Conservation (phyloP, 2,329 filamentous ascomycete genomes). For the Aspergillus clavatus region DNA sequence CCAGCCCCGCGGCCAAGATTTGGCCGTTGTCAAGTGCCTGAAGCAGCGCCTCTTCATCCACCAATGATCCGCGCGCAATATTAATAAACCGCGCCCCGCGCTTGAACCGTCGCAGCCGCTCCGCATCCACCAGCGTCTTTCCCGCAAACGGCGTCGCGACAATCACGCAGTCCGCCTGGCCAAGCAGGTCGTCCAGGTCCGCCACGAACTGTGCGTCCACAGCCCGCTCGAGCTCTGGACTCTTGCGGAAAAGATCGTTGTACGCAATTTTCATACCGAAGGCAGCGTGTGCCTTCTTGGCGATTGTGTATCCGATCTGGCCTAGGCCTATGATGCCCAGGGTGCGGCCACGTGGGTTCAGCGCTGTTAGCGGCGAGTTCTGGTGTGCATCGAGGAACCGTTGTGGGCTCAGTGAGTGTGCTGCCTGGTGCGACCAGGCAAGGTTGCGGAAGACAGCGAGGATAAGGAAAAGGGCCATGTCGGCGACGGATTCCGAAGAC, state of each 20-base stretch:
- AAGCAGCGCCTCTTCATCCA: conserved; percentile 48
- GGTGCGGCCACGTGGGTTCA: conserved; percentile 57
- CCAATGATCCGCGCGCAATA: conserved; percentile 47
- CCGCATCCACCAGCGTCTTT: conserved; percentile 40
- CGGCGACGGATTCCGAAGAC: conserved; percentile 67
- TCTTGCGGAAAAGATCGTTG: conserved; percentile 45
- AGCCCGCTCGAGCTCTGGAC: conserved; percentile 33
- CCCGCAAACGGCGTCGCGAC: conserved; percentile 44
- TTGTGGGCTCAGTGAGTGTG: conserved; percentile 41
- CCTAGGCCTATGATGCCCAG: conserved; percentile 68
- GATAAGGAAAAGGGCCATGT: conserved; percentile 65
- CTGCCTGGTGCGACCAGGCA: conserved; percentile 58
- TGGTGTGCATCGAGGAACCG: conserved; percentile 57
- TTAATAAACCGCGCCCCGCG: conserved; percentile 47
- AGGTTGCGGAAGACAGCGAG: conserved; percentile 66
- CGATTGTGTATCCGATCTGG: conserved; percentile 60
- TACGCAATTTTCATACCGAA: conserved; percentile 65
- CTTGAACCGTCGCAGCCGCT: conserved; percentile 46
- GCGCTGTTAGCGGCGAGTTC: conserved; percentile 54
- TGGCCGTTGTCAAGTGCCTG: conserved; percentile 46
- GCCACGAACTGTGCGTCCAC: conserved; percentile 40
- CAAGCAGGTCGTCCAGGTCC: conserved; percentile 42
- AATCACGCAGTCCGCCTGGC: conserved; percentile 43
- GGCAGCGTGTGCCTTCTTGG: conserved; percentile 51
- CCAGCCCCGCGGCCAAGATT: conserved; percentile 46